These are phyloP conservation scores for Ceratobasidium sp. DNA, from an alignment of 1,284 basidiomycete species.

Conservation along the genomic window DNA sequence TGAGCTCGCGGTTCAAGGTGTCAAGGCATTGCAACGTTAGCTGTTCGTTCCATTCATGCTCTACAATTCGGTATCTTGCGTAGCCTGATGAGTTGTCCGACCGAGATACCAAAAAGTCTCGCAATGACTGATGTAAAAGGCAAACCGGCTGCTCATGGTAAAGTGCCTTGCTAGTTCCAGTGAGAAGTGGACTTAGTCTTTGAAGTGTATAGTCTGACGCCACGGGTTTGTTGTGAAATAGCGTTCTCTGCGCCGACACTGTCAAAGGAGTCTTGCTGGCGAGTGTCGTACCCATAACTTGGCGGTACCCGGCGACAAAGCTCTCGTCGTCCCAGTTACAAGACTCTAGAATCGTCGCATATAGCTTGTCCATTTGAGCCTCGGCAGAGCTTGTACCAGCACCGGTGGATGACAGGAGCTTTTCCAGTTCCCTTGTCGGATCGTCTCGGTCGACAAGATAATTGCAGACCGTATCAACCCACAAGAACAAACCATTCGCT, in stretches of 20 bases:
- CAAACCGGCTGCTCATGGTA: background rate
- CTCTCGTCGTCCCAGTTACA: constrained; percentile 52
- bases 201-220: constrained; percentile 5
- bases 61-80: background rate
- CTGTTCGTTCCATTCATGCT: background rate
- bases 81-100: background rate
- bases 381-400: constrained; percentile 36
- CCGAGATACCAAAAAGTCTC: constrained; percentile 11
- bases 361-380: constrained; percentile 52
- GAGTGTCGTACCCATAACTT: constrained; percentile 52
- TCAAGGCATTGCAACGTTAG: constrained; percentile 10
- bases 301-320: constrained; percentile 51
- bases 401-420: constrained; percentile 25
- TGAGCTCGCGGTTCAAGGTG: background rate
- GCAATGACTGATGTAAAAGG: constrained; percentile 20
- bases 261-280: constrained; percentile 33
- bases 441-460: constrained; percentile 46
- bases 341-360: constrained; percentile 49
- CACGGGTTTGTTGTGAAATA: background rate
- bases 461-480: constrained; percentile 51
- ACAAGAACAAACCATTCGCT: constrained; percentile 52
- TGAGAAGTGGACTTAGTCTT: constrained; percentile 24
- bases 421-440: constrained; percentile 49
- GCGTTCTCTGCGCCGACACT: background rate
- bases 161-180: background rate